Evolutionary conservation across 768 basidiomycete genomes (phyloP).

Genomic region (Leucocoprinus leucothites): DNA sequence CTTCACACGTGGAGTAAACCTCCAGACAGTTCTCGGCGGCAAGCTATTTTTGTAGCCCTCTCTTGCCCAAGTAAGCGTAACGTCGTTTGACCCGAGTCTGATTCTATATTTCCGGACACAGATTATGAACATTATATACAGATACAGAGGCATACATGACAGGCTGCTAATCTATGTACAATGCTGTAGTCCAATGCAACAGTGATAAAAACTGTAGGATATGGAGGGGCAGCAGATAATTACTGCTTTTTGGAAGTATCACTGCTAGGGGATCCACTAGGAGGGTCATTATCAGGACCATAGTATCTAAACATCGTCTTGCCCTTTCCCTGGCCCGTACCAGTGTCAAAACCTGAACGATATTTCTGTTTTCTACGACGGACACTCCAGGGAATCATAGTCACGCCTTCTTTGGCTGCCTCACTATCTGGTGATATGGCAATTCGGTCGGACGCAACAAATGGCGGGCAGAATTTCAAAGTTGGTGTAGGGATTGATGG

Average conservation of each 20-base stretch:
- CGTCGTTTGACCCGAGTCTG: background rate
- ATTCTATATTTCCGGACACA: background rate
- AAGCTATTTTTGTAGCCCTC: slow-evolving; percentile 4
- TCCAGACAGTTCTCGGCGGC: background rate
- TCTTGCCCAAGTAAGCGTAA: no score
- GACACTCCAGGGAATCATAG: slow-evolving; percentile 13
- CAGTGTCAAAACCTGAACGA: slow-evolving; percentile 9
- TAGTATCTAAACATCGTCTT: slow-evolving; percentile 15
- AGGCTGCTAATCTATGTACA: background rate
- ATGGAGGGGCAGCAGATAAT: background rate
- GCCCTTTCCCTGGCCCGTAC: slow-evolving; percentile 11
- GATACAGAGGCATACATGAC: background rate
- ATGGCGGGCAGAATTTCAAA: slow-evolving; percentile 10
- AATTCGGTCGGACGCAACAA: slow-evolving; percentile 10
- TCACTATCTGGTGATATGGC: slow-evolving; percentile 7
- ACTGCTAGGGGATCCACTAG: background rate
- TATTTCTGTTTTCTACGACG: slow-evolving; percentile 12
- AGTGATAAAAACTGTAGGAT: background rate
- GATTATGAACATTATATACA: background rate
- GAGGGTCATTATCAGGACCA: slow-evolving; percentile 6
- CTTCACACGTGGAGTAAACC: slow-evolving; percentile 2
- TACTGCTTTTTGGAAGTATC: slow-evolving; percentile 5
- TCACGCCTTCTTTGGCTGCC: slow-evolving; percentile 11
- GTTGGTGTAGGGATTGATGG: background rate
- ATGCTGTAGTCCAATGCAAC: background rate